Evolutionary conservation across 225 moss, liverwort and hornwort species (phyloP).

Genomic region (Physcomitrellopsis africana): DNA sequence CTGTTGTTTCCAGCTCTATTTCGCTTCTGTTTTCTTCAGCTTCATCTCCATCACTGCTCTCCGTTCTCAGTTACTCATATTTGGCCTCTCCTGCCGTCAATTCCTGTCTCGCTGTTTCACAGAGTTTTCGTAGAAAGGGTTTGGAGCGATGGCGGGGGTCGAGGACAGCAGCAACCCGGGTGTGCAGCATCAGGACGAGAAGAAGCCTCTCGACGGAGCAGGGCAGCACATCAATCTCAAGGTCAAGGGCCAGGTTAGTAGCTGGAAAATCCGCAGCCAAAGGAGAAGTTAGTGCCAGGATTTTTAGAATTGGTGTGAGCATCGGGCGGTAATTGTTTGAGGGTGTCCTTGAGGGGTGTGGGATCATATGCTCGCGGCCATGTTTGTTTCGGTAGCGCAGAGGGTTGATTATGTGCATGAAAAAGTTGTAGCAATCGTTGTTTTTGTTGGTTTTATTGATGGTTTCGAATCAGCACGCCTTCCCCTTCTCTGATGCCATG

Average conservation of each 20-base stretch:
- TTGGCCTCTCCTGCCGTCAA: no score
- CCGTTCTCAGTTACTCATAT: no score
- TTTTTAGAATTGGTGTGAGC: not conserved
- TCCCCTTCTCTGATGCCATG: not conserved
- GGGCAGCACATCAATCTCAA: conserved; percentile 81
- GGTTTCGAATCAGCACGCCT: not conserved
- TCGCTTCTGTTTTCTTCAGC: no score
- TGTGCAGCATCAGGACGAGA: conserved; percentile 69
- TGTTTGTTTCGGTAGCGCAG: not conserved
- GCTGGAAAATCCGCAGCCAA: not conserved
- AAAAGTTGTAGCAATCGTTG: conserved; percentile 10
- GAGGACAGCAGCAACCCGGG: conserved; percentile 74
- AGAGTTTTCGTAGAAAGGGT: no score
- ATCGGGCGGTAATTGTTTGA: no score
- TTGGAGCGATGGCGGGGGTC: conserved; percentile 61
- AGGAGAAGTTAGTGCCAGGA: not conserved
- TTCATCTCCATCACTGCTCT: no score
- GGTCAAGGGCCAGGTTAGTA: conserved; percentile 81
- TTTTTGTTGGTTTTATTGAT: not conserved
- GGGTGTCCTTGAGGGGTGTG: no score
- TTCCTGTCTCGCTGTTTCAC: no score
- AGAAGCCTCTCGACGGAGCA: conserved; percentile 79
- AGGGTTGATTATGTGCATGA: not conserved
- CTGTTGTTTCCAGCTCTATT: no score
- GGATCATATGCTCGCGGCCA: not conserved